Evolutionary conservation across 768 basidiomycete genomes (phyloP).

Genomic region (Auricularia sp.): DNA sequence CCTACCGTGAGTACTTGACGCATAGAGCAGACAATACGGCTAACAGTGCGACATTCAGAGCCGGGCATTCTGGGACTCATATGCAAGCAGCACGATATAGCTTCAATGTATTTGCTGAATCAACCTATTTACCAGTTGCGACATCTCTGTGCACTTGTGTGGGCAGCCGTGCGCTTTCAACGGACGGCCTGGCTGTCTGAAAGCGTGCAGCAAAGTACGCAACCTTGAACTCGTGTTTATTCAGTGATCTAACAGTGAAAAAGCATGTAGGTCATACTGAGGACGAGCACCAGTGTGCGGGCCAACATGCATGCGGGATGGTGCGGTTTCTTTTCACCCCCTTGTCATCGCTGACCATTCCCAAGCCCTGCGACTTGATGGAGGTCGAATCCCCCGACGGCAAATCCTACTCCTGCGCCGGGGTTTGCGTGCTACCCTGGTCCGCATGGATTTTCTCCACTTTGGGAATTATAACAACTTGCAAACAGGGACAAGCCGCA

Average conservation of each 20-base stretch:
- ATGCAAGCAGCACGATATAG: conserved; percentile 28
- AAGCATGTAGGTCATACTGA: conserved; percentile 40
- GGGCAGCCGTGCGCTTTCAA: conserved; percentile 39
- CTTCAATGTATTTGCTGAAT: not conserved
- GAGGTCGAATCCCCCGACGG: conserved; percentile 22
- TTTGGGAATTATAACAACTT: no score
- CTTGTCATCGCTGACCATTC: not conserved
- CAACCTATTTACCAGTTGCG: conserved; percentile 32
- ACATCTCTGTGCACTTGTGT: conserved; percentile 41
- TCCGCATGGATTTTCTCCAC: no score
- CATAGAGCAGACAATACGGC: not conserved
- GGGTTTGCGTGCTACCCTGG: conserved; percentile 24
- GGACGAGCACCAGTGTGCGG: conserved; percentile 44
- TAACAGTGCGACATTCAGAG: conserved; percentile 25
- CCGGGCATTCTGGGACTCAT: conserved; percentile 47
- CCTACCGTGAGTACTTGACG: conserved; percentile 30
- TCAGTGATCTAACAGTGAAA: not conserved
- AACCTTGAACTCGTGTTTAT: not conserved
- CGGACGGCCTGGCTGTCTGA: conserved; percentile 42
- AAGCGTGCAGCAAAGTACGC: conserved; percentile 42
- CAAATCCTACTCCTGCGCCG: conserved; percentile 30
- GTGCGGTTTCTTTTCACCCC: conserved; percentile 21
- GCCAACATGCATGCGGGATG: conserved; percentile 48
- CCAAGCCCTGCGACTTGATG: conserved; percentile 35
- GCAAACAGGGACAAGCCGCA: conserved; percentile 35